These are phyloP conservation scores for Alternaria alternata DNA, from an alignment of 2,329 filamentous ascomycete species.

Conservation along the genomic window DNA sequence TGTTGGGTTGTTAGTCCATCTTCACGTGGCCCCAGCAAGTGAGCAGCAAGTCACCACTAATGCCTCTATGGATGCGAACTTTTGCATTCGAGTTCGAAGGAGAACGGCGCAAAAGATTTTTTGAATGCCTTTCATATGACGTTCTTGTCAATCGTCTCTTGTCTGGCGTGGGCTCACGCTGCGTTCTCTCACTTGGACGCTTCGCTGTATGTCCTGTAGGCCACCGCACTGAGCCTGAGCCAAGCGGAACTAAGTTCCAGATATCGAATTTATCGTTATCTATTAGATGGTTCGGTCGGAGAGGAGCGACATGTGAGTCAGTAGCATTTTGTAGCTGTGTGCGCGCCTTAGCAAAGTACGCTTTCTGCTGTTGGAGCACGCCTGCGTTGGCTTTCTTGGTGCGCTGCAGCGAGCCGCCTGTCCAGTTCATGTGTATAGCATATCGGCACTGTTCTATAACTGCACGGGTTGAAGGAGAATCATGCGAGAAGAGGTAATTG, in stretches of 20 bases:
- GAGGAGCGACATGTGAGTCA: slow-evolving; percentile 23
- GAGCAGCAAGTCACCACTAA: neutral
- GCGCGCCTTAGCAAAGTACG: slow-evolving; percentile 56
- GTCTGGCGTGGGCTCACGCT: neutral
- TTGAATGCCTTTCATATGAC: neutral
- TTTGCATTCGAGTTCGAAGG: neutral
- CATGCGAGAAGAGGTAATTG: neutral
- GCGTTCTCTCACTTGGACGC: neutral
- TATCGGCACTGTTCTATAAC: neutral
- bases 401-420: slow-evolving; percentile 55
- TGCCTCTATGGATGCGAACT: slow-evolving; percentile 2
- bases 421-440: slow-evolving; percentile 57
- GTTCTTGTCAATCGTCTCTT: neutral
- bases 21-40: neutral
- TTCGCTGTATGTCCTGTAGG: slow-evolving; percentile 17
- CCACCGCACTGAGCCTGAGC: slow-evolving; percentile 19
- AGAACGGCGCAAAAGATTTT: neutral
- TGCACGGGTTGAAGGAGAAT: neutral
- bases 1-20: slow-evolving; percentile 3
- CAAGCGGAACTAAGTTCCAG: slow-evolving; percentile 13
- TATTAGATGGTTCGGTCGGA: slow-evolving; percentile 35
- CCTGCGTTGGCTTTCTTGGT: slow-evolving; percentile 49
- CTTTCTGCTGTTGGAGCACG: slow-evolving; percentile 53
- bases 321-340: slow-evolving; percentile 37
- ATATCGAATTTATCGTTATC: slow-evolving; percentile 17